A percentile compares a stretch with the other conserved stretches of the same genome.
phyloP scores from a whole-genome alignment of 768 basidiomycete genomes.

The Lentinula raphanica region DNA sequence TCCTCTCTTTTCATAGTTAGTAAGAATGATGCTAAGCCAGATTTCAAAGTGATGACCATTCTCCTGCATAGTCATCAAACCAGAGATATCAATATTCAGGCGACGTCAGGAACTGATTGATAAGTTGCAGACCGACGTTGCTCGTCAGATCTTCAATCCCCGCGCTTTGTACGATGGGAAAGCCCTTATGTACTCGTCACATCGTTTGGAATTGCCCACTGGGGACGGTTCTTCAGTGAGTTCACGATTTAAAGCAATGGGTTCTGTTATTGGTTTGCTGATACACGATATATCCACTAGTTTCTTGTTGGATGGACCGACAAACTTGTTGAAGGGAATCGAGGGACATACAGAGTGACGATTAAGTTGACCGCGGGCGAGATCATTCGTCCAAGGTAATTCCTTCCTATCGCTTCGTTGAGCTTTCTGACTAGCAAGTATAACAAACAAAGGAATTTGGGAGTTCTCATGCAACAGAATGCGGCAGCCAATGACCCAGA shows the following conservation, averaged over 20 bases:
- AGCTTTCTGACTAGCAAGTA: background rate
- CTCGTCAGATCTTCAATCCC: constrained; percentile 33
- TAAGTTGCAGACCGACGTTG: constrained; percentile 31
- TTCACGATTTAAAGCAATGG: background rate
- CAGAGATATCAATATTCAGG: constrained; percentile 16
- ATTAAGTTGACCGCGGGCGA: constrained; percentile 35
- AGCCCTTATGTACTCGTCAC: constrained; percentile 35
- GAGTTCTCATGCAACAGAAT: constrained; percentile 11
- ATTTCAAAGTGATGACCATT: background rate
- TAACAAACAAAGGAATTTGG: constrained; percentile 13
- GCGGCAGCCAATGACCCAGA: background rate
- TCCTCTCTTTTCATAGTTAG: background rate
- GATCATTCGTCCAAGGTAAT: constrained; percentile 31
- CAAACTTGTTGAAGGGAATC: constrained; percentile 10
- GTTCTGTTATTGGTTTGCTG: background rate
- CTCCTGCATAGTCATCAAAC: constrained; percentile 14
- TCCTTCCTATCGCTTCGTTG: background rate
- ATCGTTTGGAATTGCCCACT: constrained; percentile 18
- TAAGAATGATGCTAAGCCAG: background rate
- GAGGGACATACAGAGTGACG: constrained; percentile 25
- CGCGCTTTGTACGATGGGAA: constrained; percentile 43
- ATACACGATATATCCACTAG: background rate
- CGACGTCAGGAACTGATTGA: constrained; percentile 29
- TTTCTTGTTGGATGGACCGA: background rate
- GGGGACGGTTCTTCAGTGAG: constrained; percentile 21